Base-by-base conservation (phyloP, 331 rosid genomes). In the Acacia pycnantha region DNA sequence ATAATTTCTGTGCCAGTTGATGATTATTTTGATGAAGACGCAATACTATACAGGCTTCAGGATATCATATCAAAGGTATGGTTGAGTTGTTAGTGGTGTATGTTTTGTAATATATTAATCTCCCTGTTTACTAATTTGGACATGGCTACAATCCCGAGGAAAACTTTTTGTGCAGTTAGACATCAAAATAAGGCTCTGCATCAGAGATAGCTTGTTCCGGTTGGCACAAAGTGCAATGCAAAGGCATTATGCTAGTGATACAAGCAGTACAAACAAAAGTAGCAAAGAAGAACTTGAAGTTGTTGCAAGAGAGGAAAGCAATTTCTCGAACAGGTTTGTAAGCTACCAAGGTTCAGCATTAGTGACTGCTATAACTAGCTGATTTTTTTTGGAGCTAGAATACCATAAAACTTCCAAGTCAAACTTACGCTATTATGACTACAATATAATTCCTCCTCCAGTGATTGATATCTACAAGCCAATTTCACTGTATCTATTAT, bases 171-270 rank as follows among this genome's bases (percentile, higher is more conserved):
- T 88, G 78, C 97, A 96, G 99, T 85, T 96, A 89, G 98, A 96
- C 85, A 72, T 91, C 86, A 81, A 86, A 79, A 84, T 88, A 82
- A 88, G 99, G 82, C 81, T 92, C 53, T 87, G 94, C 85, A 89
- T 94, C 82, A 85, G 95, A 85, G 97, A 94, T 84, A 96, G 99
- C 88, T 85, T 96, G 89, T 88, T 88, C 86, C 92, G 99, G 81
- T 85, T 96, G 92, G 94, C 97, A 74, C 91, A 91, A 82, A 92
- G 97, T 82, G 92, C 97, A 81, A 83, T 40, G 79, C 91, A 84
- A 82, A 91, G 98, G 88, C 89, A 88, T 80, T 83, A 77, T 85
- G 75, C 84, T 75, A 88, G 83, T 77, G 92, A 92, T 67, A 92
- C 92, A 59, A 76, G 88, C 82, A 89, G 91, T 73, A 82, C 90